Base-by-base conservation (phyloP, 2,329 filamentous ascomycete genomes). In the Claviceps paspali region DNA sequence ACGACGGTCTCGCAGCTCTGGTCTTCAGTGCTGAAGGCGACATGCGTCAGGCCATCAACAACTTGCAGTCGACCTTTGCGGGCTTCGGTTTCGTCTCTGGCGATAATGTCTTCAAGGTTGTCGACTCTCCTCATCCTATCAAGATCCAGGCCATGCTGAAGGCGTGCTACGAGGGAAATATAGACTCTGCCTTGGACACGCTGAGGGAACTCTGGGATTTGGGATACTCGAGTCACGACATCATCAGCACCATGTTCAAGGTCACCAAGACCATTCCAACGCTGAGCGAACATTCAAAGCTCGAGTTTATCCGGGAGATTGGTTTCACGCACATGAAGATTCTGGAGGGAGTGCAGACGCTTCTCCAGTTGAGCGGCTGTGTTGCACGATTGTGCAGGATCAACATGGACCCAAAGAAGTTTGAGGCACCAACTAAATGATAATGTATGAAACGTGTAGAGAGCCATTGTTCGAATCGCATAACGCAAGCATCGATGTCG, bases 291-390 rank as follows among this genome's bases (percentile, higher is more conserved):
- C 86, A 96, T 58, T 78, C 86, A 12, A 95, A 95, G 64, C 67
- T 98, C 43, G 88, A 96, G 55, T 98, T 96, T 50, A 93, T 96
- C 63, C 88, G 86, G 63, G 91, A 95, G 62, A 98, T 98, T 59
- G 91, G 91, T 37, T 96, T 96, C 60, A 93, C 91, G 2, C 91
- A 98, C 55, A 98, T 98, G 91, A 87, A 92, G 57, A 88, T 98
- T 39, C 65, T 98, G n/a, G 91, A 98, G 55, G 91, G 91, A 22
- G 84, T 98, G 18, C 88, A 96, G 61, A 95, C 88, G 6, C 71
- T 95, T 44, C 70, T 98, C 41, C 91, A 98, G 60, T 68, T 98
- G 32, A 92, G 85, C 52, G 91, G 88, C 9, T 96, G 88, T 54
- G 71, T 98, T 17, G 86, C 84, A 12, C 79, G 88, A 50, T 67